Percentiles rank a stretch among this genome's conserved stretches.
Conservation (phyloP, 257 asterid species). For the Ilex asprella region DNA sequence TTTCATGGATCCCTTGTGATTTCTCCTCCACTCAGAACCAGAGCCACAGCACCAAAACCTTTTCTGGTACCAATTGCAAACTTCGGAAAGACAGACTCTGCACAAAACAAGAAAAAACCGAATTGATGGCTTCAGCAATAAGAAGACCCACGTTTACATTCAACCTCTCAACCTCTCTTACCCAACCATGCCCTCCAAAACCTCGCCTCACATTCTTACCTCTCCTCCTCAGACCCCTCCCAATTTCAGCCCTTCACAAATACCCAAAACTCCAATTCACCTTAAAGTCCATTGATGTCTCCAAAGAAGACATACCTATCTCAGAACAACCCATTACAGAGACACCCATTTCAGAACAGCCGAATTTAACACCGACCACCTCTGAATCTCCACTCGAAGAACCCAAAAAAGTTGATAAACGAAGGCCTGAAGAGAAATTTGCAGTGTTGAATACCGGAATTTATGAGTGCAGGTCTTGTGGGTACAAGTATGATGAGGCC, state of each 20-base stretch:
- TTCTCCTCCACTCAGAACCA: slow-evolving; percentile 5
- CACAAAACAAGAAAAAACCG: not conserved
- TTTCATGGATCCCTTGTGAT: slow-evolving; percentile 14
- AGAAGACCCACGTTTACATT: slow-evolving; percentile 49
- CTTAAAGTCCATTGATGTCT: slow-evolving; percentile 58
- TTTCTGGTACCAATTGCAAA: too few relatives aligned
- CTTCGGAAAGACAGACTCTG: not conserved
- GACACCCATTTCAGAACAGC: slow-evolving; percentile 14
- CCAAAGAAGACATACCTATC: slow-evolving; percentile 72
- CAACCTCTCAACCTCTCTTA: slow-evolving; percentile 34
- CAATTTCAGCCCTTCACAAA: slow-evolving; percentile 21
- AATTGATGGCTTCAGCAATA: slow-evolving; percentile 57
- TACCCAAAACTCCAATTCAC: slow-evolving; percentile 12
- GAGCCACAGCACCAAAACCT: too few relatives aligned
- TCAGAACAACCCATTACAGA: slow-evolving; percentile 16
- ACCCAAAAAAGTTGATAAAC: slow-evolving; percentile 17
- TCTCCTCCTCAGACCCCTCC: slow-evolving; percentile 27
- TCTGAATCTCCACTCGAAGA: slow-evolving; percentile 19
- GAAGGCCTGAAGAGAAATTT: slow-evolving; percentile 79
- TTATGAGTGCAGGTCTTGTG: slow-evolving; percentile 85
- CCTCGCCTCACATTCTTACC: slow-evolving; percentile 24
- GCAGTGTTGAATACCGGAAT: slow-evolving; percentile 89
- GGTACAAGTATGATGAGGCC: slow-evolving; percentile 51
- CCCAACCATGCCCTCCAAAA: slow-evolving; percentile 25
- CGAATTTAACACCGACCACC: slow-evolving; percentile 18